Base-by-base conservation (phyloP, 2,329 filamentous ascomycete species). In the Sarocladiaceae sp. region DNA sequence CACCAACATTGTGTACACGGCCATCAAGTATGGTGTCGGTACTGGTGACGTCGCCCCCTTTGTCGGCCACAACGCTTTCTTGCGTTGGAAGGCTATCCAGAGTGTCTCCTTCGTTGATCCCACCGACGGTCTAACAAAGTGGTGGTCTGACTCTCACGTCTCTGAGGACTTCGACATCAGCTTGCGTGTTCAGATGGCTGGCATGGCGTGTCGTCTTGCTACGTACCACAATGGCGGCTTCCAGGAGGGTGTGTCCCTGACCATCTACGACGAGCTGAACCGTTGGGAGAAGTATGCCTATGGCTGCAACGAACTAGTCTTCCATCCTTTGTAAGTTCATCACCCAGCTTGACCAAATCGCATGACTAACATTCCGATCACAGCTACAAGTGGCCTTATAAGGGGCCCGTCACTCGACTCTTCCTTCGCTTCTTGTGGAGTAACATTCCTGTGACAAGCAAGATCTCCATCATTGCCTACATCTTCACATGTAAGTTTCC, bases 101-200 rank as follows among this genome's bases (percentile, higher is more conserved):
- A 57, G 55, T 3, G 60, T 63, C 5, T 35, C 56, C 0, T 63
- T 63, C 20, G 56, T 58, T 1, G 60, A 63, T 20, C 47, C 47
- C 18, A 56, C 25, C 54, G 37, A 18, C n/a, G 2, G 44, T 18
- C 1, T 50, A 25, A n/a, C 52, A 55, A n/a, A 57, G 17, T 17
- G 0, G 47, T 90, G 87, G 87, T 88, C 86, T 7, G 87, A 90
- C 63, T 77, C 76, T 4, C 85, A 87, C 59, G 87, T 91, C 0
- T 90, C 86, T 0, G 87, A 91, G 56, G 87, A 91, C 60, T 90
- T 90, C 52, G 87, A 90, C 55, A 87, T 90, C 69, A 79, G 84
- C 11, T 75, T 91, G 1, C 83, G 87, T 31, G 75, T 90, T 4
- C 87, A 91, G 65, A 82, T 80, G 56, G 73, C 72, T 17, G 86